A percentile compares a stretch with the other conserved stretches of the same genome.
Conservation (phyloP, 306 rosid species). For the Vachellia collinsii region DNA sequence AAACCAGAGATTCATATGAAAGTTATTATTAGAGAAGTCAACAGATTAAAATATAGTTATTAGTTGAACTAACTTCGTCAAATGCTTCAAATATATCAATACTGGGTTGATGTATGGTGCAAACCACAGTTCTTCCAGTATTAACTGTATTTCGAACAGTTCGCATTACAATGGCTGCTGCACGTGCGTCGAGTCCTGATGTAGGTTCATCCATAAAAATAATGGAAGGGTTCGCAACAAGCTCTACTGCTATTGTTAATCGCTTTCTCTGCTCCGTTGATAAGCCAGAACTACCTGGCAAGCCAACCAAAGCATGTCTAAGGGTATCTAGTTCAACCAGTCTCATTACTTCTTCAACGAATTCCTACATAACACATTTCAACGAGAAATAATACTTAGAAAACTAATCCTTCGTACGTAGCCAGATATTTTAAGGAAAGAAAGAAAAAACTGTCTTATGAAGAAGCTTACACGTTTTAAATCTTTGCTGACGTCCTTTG, state of each 20-base stretch:
- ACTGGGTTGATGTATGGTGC: slow-evolving; percentile 90
- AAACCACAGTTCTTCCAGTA: slow-evolving; percentile 88
- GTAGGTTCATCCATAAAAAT: slow-evolving; percentile 94
- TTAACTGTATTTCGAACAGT: slow-evolving; percentile 87
- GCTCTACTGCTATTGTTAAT: slow-evolving; percentile 82
- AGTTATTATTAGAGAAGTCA: not conserved
- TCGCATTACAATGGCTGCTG: slow-evolving; percentile 90
- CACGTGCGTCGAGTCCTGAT: slow-evolving; percentile 87
- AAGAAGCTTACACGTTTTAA: slow-evolving; percentile 56
- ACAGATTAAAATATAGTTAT: not conserved
- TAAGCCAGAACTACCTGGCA: slow-evolving; percentile 79
- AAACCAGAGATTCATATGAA: slow-evolving; percentile 16
- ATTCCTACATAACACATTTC: slow-evolving; percentile 58
- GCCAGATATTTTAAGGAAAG: not conserved
- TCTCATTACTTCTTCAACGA: slow-evolving; percentile 81
- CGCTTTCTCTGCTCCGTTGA: slow-evolving; percentile 92
- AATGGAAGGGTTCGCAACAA: slow-evolving; percentile 86
- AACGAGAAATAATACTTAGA: not conserved
- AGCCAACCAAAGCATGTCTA: slow-evolving; percentile 72
- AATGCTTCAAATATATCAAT: slow-evolving; percentile 89
- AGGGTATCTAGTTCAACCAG: slow-evolving; percentile 77
- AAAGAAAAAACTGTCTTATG: not conserved
- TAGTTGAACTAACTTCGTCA: slow-evolving; percentile 61
- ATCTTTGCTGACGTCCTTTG: slow-evolving; percentile 63
- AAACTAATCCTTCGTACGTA: not conserved